phyloP scores from a whole-genome alignment of 1,284 basidiomycete species.

The Entoloma clypeatum region DNA sequence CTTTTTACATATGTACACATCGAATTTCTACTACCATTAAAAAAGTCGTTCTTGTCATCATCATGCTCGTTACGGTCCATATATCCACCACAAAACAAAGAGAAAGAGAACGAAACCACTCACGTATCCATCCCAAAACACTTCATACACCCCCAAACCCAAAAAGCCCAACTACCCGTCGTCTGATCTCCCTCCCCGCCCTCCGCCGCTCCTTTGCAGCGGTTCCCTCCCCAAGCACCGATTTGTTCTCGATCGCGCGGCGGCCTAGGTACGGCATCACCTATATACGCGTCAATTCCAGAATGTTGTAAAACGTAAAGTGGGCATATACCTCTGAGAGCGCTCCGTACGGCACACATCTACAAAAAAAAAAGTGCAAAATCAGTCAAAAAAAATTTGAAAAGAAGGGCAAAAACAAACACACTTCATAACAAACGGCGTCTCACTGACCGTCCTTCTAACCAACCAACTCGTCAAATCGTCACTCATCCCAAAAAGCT shows the following conservation, averaged over 20 bases:
- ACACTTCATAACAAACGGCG: slow-evolving; percentile 76
- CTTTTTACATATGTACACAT: too few species aligned
- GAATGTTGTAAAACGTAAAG: background rate
- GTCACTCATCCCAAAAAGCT: slow-evolving; percentile 80
- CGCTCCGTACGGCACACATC: slow-evolving; percentile 82
- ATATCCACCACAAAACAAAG: too few species aligned
- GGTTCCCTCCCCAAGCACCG: slow-evolving; percentile 48
- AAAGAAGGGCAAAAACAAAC: slow-evolving; percentile 17
- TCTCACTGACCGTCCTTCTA: slow-evolving; percentile 46
- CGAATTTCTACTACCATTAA: too few species aligned
- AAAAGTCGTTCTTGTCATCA: too few species aligned
- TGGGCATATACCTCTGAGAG: slow-evolving; percentile 52
- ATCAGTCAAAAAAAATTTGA: background rate
- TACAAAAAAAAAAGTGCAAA: slow-evolving; percentile 19
- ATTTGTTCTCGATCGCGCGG: slow-evolving; percentile 74
- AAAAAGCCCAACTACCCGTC: slow-evolving; percentile 33
- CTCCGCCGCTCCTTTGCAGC: slow-evolving; percentile 53
- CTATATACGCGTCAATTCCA: slow-evolving; percentile 15
- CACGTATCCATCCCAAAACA: too few species aligned
- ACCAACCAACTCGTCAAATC: slow-evolving; percentile 72
- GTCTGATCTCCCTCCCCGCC: slow-evolving; percentile 49
- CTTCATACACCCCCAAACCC: slow-evolving; percentile 22
- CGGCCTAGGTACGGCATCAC: slow-evolving; percentile 71
- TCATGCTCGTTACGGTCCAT: too few species aligned
- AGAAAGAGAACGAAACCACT: too few species aligned